Conservation (phyloP, 2,329 filamentous ascomycete genomes). For the Trichoderma harzianum region DNA sequence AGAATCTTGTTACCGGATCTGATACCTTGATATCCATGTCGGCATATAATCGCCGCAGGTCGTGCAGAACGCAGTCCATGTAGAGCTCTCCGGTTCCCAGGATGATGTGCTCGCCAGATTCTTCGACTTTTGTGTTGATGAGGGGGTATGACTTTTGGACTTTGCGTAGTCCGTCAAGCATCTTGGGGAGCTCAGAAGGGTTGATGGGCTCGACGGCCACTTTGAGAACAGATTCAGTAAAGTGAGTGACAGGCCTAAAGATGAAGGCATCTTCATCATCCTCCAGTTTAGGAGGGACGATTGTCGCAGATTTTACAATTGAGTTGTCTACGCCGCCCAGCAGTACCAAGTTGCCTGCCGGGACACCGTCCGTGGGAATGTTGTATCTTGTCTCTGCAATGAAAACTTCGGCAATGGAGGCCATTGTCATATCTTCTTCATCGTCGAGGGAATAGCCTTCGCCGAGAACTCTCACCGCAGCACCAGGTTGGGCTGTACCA, state of each 20-base stretch:
- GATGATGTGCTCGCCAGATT: slow-evolving; percentile 93
- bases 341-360: slow-evolving; percentile 91
- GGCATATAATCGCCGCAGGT: slow-evolving; percentile 87
- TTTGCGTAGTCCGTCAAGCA: slow-evolving; percentile 93
- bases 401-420: slow-evolving; percentile 80
- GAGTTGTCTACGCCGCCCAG: slow-evolving; percentile 93
- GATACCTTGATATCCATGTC: slow-evolving; percentile 99
- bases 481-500: slow-evolving; percentile 77
- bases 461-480: slow-evolving; percentile 84
- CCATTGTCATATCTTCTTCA: slow-evolving; percentile 92
- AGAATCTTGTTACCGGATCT: slow-evolving; percentile 95
- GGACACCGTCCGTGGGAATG: slow-evolving; percentile 84
- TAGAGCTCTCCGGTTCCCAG: slow-evolving; percentile 97
- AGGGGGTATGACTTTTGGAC: slow-evolving; percentile 98
- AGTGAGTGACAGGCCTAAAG: slow-evolving; percentile 88
- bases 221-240: slow-evolving; percentile 97
- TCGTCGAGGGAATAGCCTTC: slow-evolving; percentile 96
- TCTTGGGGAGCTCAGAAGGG: slow-evolving; percentile 95
- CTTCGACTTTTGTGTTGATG: slow-evolving; percentile 94
- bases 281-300: slow-evolving; percentile 75
- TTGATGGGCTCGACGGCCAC: slow-evolving; percentile 98
- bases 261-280: slow-evolving; percentile 93
- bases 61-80: slow-evolving; percentile 98
- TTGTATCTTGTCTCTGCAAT: slow-evolving; percentile 93
- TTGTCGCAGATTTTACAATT: slow-evolving; percentile 93